Base-by-base conservation (phyloP, 495 filamentous ascomycete genomes). In the Parmelia sp. region DNA sequence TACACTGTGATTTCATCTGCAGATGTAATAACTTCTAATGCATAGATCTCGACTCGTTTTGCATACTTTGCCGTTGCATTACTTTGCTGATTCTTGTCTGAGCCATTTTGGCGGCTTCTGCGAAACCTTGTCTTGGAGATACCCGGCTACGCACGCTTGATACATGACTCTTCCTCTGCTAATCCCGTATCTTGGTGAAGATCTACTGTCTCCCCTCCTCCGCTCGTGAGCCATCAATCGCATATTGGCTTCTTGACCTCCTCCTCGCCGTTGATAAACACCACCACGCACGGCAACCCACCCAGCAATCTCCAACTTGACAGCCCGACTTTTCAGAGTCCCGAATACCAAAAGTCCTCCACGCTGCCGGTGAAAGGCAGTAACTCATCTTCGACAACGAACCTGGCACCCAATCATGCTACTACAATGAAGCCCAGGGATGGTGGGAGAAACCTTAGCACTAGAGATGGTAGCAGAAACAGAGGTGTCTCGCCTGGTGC, bases 161-260 rank as follows among this genome's bases (percentile, higher is more conserved):
- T 55, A 33, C 17, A 33, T 23, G 25, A 23, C 25, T 56, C 36
- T 17, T 35, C 23, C 0, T 44, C 47, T 47, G 33, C 61, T 63
- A 21, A 63, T 12, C 37, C n/a, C 9, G 15, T 31, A 55, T 2
- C 6, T 31, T 33, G 25, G 33, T 42, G 29, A 35, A 63, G 61
- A 45, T 19, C 61, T 44, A 56, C 51, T 57, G 19, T 63, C 25
- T 64, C 80, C 57, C 86, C 83, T 63, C 88, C 84, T 68, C 77
- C 75, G 64, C 81, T 89, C 61, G 86, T 87, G 49, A 80, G 86
- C 36, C 88, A 87, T 74, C 81, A 87, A 44, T 93, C 90, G 35
- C 90, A 94, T 71, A 80, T 86, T 67, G 90, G 87, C 62, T 88
- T 90, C 74, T 79, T 92, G 61, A 93, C 91, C 36, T 85, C 88